Conservation (phyloP, 2,329 filamentous ascomycete species). For the Passalora sequoiae region DNA sequence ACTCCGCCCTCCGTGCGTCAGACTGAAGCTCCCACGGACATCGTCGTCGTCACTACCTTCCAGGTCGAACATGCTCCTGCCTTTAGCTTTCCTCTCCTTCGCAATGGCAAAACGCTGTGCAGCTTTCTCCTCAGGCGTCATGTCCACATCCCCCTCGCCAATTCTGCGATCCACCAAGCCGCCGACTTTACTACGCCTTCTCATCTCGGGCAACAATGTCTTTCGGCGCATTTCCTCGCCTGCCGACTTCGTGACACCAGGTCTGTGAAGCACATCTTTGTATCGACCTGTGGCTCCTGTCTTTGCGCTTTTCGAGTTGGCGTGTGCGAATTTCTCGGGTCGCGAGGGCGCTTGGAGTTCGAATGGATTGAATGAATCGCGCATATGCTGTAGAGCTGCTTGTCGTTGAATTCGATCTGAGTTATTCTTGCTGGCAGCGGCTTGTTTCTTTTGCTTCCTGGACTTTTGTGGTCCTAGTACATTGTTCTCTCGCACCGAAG, state of each 20-base stretch:
- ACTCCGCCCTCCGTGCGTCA: constrained; percentile 71
- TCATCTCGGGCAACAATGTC: constrained; percentile 85
- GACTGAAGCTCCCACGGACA: constrained; percentile 28
- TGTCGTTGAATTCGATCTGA: constrained; percentile 68
- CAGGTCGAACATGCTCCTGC: constrained; percentile 78
- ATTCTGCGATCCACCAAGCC: constrained; percentile 90
- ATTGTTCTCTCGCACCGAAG: constrained; percentile 81
- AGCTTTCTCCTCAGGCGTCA: constrained; percentile 90
- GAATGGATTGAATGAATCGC: constrained; percentile 97
- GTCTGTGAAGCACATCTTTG: constrained; percentile 61
- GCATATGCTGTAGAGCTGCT: constrained; percentile 75
- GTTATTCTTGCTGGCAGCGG: constrained; percentile 49
- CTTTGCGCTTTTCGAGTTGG: constrained; percentile 14
- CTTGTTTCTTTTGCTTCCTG: constrained; percentile 76
- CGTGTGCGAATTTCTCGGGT: constrained; percentile 76
- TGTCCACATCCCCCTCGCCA: constrained; percentile 88
- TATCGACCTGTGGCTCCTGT: constrained; percentile 48
- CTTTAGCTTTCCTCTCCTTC: constrained; percentile 73
- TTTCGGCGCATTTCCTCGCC: constrained; percentile 82
- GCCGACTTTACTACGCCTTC: constrained; percentile 81
- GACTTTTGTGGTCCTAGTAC: constrained; percentile 88
- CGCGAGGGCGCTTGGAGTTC: constrained; percentile 68
- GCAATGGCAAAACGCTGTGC: constrained; percentile 85
- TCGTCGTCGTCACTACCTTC: constrained; percentile 71
- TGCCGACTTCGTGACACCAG: constrained; percentile 75